Evolutionary conservation across 2,329 filamentous ascomycete genomes (phyloP), one percentile per base, ranked within the genome.

Genomic region (Ophiocordyceps camponoti-leonardi): DNA sequence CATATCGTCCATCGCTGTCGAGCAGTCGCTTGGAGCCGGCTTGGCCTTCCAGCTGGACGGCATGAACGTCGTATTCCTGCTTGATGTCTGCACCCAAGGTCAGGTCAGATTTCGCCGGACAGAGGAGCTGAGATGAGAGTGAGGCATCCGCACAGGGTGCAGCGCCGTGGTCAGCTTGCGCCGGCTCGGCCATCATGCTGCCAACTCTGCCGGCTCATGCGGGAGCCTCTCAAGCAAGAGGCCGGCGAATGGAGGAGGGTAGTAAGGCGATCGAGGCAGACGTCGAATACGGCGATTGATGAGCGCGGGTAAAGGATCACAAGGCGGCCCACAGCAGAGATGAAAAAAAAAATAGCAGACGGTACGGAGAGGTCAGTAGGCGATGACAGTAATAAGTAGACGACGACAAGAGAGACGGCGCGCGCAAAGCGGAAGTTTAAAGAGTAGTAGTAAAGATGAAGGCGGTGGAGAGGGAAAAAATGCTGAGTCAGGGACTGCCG

Each of bases 161-260:
- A 51, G 54, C 58, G 53, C 52, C 56, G 51, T 56, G 54, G 48
- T 60, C 54, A 51, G 59, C 55, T 53, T 61, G 63, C 52, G 60
- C 61, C 53, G 61, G 55, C 58, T 65, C 62, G 57, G 61, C 63
- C 62, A 66, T 66, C 51, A n/a, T n/a, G n/a, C 52, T 63, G 59
- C 54, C 55, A 57, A 53, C 57, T 53, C 54, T 52, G 51, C 53
- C 50, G 50, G 26, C 31, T 44, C 50, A 42, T 39, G 35, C 35
- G 35, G 35, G 11, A 3, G 35, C 35, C 35, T 20, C 35, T 20
- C 35, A 55, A 53, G 49, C 50, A 50, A 44, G 47, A 33, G 43
- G 44, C 44, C 47, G 45, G 48, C 50, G 46, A 33, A n/a, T 6
- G 31, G 31, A 23, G 31, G 13, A 8, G 31, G 7, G 7, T 4